These are phyloP conservation scores for Apiospora hydei DNA, from an alignment of 2,329 filamentous ascomycete genomes.

Conservation along the genomic window DNA sequence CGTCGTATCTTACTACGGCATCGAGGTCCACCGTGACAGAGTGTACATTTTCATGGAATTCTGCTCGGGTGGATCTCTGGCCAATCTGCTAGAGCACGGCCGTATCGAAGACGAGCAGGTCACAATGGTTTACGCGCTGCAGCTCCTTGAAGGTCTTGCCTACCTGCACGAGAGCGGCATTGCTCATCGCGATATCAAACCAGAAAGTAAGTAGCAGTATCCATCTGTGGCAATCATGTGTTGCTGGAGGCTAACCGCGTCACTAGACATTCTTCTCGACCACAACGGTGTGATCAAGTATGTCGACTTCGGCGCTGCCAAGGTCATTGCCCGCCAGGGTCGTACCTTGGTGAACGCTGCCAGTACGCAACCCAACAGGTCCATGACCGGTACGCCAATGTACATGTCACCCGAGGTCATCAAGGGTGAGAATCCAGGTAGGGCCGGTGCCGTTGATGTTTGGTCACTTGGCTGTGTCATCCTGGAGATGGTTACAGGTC, in stretches of 20 bases:
- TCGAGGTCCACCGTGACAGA: conserved; percentile 97
- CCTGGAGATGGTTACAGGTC: conserved; percentile 95
- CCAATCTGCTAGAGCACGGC: conserved; percentile 89
- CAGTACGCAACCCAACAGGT: conserved; percentile 75
- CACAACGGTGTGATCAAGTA: conserved; percentile 99
- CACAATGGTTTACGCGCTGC: conserved; percentile 94
- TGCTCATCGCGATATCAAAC: conserved; percentile 96
- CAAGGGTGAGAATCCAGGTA: conserved; percentile 82
- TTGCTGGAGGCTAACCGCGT: conserved; percentile 35
- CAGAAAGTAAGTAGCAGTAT: conserved; percentile 75
- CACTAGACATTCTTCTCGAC: conserved; percentile 86
- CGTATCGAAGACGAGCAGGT: conserved; percentile 98
- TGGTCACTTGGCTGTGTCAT: conserved; percentile 98
- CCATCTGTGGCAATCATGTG: not conserved
- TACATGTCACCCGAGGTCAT: conserved; percentile 99
- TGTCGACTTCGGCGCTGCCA: conserved; percentile 97
- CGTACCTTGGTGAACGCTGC: conserved; percentile 79
- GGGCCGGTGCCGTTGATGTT: conserved; percentile 88
- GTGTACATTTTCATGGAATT: conserved; percentile 99
- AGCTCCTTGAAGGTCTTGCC: conserved; percentile 90
- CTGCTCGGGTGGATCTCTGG: conserved; percentile 92
- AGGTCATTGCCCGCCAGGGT: conserved; percentile 93
- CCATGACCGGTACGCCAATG: conserved; percentile 98
- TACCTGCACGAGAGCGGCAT: conserved; percentile 94
- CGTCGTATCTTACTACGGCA: conserved; percentile 96